Evolutionary conservation across 169 alveolate species (phyloP).

Genomic region (Eimeria nieschulzi): DNA sequence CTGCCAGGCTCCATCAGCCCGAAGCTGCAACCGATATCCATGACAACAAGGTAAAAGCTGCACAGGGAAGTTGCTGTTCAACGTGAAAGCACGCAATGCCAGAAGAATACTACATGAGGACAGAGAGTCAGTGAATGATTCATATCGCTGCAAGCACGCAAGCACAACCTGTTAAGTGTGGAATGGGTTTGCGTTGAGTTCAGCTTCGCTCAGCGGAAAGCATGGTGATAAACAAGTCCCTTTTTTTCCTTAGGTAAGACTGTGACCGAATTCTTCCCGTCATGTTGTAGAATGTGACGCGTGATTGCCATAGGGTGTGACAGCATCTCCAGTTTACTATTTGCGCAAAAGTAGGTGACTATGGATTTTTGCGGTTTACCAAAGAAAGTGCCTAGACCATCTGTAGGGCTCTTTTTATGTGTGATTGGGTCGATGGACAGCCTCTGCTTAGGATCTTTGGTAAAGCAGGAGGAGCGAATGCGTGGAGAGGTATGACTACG

Average conservation of each 20-base stretch:
- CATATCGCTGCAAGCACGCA: too few relatives aligned
- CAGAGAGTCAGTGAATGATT: too few relatives aligned
- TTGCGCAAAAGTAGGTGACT: too few relatives aligned
- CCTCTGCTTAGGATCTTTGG: conserved; percentile 57
- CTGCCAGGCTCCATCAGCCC: conserved; percentile 63
- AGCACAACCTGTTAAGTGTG: neutral
- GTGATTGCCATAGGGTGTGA: too few relatives aligned
- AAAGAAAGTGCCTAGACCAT: too few relatives aligned
- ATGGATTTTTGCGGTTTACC: too few relatives aligned
- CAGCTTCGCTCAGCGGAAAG: conserved; percentile 68
- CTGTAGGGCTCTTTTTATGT: too few relatives aligned
- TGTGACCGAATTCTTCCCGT: too few relatives aligned
- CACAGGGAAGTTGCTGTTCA: neutral
- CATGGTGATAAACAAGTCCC: conserved; percentile 53
- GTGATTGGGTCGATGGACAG: conserved; percentile 6
- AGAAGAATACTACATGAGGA: too few relatives aligned
- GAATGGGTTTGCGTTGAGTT: neutral
- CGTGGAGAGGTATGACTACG: conserved; percentile 37
- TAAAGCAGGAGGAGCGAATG: conserved; percentile 52
- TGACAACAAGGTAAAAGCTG: conserved; percentile 13
- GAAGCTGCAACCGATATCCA: conserved; percentile 62
- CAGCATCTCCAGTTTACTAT: too few relatives aligned
- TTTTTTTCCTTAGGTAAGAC: conserved; percentile 45
- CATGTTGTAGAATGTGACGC: too few relatives aligned
- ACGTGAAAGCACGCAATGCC: too few relatives aligned